These are phyloP conservation scores for Talaromyces wortmannii DNA, from an alignment of 495 filamentous ascomycete genomes.

Conservation along the genomic window DNA sequence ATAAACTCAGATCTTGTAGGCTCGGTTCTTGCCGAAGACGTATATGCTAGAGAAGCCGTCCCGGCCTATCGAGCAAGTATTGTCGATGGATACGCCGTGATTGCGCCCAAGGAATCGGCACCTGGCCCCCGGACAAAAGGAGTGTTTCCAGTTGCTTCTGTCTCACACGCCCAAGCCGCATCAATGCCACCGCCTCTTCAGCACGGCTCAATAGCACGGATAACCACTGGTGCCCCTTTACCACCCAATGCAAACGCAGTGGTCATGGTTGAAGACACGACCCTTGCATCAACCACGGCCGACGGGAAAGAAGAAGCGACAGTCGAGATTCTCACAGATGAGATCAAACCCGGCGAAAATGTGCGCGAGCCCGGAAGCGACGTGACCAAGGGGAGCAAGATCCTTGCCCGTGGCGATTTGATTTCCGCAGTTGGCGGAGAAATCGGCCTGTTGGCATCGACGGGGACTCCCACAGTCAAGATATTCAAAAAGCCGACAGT, in stretches of 20 bases:
- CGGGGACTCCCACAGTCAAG: constrained; percentile 66
- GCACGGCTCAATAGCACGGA: constrained; percentile 72
- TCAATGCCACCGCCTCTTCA: constrained; percentile 50
- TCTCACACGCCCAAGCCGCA: constrained; percentile 76
- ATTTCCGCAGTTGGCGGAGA: constrained; percentile 85
- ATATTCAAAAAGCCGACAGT: constrained; percentile 73
- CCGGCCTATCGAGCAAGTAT: constrained; percentile 94
- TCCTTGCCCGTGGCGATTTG: constrained; percentile 69
- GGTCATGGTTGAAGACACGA: constrained; percentile 96
- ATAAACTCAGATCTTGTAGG: constrained; percentile 63
- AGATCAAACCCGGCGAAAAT: constrained; percentile 76
- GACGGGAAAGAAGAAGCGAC: constrained; percentile 80
- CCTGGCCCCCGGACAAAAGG: constrained; percentile 59
- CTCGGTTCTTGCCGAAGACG: constrained; percentile 73
- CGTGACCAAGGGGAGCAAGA: constrained; percentile 55
- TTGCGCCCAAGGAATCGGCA: constrained; percentile 31
- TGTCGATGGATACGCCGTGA: constrained; percentile 91
- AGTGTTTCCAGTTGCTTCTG: constrained; percentile 75
- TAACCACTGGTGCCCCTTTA: constrained; percentile 90
- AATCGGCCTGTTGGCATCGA: constrained; percentile 79
- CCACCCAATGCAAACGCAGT: constrained; percentile 85
- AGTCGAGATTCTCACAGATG: constrained; percentile 73
- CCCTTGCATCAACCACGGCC: constrained; percentile 61
- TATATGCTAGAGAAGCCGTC: constrained; percentile 72
- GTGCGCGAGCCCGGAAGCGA: constrained; percentile 90